Conservation (phyloP, 2,329 filamentous ascomycete species). For the Fusarium continuum region DNA sequence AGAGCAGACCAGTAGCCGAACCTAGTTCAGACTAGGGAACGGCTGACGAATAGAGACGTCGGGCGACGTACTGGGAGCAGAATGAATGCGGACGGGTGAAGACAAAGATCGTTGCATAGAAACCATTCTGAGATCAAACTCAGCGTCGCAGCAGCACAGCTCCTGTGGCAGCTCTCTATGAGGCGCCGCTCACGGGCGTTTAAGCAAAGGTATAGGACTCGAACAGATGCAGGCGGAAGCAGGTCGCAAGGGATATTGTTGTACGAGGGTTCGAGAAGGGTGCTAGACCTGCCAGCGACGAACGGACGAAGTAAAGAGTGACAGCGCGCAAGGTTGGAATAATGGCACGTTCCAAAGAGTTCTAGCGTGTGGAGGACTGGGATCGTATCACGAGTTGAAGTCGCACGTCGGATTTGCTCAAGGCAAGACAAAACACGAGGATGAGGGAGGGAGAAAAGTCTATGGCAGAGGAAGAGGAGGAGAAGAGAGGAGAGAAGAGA, state of each 20-base stretch:
- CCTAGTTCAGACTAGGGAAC: neutral
- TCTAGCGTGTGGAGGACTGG: constrained; percentile 22
- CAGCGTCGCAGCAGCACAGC: constrained; percentile 48
- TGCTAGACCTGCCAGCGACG: constrained; percentile 35
- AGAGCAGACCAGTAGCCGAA: constrained; percentile 6
- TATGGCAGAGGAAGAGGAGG: constrained; percentile 12
- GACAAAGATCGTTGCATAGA: constrained; percentile 71
- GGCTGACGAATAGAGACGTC: constrained; percentile 18
- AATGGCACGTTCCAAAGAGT: constrained; percentile 27
- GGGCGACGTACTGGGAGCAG: constrained; percentile 66
- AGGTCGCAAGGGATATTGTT: constrained; percentile 17
- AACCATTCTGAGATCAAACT: constrained; percentile 63
- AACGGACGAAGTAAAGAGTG: constrained; percentile 29
- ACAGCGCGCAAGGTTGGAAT: constrained; percentile 29
- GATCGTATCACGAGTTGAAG: constrained; percentile 33
- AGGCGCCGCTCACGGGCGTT: constrained; percentile 40
- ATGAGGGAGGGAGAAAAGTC: constrained; percentile 12
- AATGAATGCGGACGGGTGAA: constrained; percentile 67
- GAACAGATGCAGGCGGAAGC: constrained; percentile 3
- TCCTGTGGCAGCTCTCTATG: constrained; percentile 45
- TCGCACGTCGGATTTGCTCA: constrained; percentile 27
- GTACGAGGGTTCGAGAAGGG: constrained; percentile 18
- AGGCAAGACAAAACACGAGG: constrained; percentile 15
- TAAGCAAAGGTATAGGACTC: constrained; percentile 25
- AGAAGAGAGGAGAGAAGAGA: constrained; percentile 25